These are phyloP conservation scores for Flaveria linearis DNA, from an alignment of 129 eudicot species.

Conservation along the genomic window DNA sequence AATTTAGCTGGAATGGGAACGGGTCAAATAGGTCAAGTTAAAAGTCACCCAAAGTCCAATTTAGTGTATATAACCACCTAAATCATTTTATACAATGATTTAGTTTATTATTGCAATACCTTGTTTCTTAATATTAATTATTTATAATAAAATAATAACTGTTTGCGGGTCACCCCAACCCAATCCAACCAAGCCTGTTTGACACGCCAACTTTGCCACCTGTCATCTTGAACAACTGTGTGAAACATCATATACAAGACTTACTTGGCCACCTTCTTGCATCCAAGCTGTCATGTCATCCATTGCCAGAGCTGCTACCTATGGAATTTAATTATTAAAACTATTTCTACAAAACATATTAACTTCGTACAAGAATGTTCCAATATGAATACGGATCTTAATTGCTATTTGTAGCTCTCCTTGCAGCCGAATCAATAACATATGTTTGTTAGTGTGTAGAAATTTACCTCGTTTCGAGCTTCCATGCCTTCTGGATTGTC, in stretches of 20 bases:
- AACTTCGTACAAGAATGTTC: too few species aligned
- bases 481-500: conserved; percentile 98
- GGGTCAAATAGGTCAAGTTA: not conserved
- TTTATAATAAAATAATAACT: not conserved
- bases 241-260: conserved; percentile 17
- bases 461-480: conserved; percentile 96
- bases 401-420: not conserved
- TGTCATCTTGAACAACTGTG: not conserved
- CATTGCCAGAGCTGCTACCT: conserved; percentile 99
- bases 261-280: conserved; percentile 99
- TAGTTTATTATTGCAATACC: not conserved
- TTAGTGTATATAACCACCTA: not conserved
- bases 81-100: not conserved
- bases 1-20: not conserved
- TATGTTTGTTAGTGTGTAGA: not conserved
- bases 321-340: conserved; percentile 7
- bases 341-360: too few species aligned
- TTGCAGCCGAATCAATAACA: not conserved
- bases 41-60: not conserved
- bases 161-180: not conserved
- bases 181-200: not conserved
- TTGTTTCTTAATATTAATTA: not conserved
- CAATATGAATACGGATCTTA: conserved; percentile 1
- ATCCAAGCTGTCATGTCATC: conserved; percentile 99
- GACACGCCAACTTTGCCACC: not conserved